These are phyloP conservation scores for Ceratocystis albifundus DNA, from an alignment of 2,329 filamentous ascomycete genomes.

Conservation along the genomic window DNA sequence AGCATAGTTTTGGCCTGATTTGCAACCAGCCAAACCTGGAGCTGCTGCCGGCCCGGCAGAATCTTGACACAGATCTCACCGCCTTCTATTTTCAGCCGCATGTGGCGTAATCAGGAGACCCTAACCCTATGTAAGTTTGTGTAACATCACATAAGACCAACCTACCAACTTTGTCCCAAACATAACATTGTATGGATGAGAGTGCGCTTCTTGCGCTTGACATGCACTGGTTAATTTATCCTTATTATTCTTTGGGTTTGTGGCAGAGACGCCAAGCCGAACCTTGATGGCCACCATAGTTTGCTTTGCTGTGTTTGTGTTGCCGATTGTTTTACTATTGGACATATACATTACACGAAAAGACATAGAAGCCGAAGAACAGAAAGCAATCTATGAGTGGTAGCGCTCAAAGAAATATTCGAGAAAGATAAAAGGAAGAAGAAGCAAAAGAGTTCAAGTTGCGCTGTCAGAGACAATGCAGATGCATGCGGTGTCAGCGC, in stretches of 20 bases:
- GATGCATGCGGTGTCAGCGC: background rate
- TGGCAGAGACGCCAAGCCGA: background rate
- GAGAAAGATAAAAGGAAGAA: background rate
- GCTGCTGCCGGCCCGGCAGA: background rate
- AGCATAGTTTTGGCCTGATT: background rate
- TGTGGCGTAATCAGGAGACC: background rate
- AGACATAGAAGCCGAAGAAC: background rate
- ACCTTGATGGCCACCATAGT: constrained; percentile 4
- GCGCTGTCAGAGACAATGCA: background rate
- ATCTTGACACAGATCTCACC: background rate
- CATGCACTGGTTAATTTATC: background rate
- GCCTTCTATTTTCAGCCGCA: background rate
- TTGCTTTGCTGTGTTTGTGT: constrained; percentile 10
- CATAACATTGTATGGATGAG: background rate
- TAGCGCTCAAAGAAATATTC: background rate
- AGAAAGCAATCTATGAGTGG: background rate
- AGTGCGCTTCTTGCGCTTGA: no score
- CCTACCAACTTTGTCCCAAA: background rate
- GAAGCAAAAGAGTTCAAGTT: background rate
- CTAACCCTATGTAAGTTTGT: background rate
- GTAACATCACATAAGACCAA: background rate
- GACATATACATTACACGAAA: background rate
- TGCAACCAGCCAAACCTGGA: background rate
- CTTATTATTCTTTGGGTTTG: background rate
- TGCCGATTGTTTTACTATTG: background rate